These are phyloP conservation scores for Mycothermus thermophilus DNA, from an alignment of 495 filamentous ascomycete genomes.

Conservation along the genomic window DNA sequence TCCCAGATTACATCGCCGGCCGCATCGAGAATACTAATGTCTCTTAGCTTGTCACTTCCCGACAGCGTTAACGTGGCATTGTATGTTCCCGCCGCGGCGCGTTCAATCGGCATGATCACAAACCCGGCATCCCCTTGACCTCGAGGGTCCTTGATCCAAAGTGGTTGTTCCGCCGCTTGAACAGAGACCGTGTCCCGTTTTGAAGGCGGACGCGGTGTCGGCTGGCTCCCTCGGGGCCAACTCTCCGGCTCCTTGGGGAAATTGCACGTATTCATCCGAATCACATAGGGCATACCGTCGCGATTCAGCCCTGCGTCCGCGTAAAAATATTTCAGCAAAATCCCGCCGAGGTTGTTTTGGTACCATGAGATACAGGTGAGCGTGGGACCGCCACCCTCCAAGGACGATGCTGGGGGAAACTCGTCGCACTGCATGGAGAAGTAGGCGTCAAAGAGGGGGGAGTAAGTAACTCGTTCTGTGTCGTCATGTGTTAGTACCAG, in stretches of 20 bases:
- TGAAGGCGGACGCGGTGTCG: background rate
- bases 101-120: constrained; percentile 1
- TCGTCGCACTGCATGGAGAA: constrained; percentile 3
- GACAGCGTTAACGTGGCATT: background rate
- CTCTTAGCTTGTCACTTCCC: background rate
- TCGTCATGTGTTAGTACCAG: background rate
- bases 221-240: background rate
- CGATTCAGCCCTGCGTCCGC: background rate
- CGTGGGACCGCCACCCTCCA: constrained; percentile 2
- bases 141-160: constrained; percentile 1
- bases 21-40: background rate
- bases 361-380: constrained; percentile 1
- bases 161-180: background rate
- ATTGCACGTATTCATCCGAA: constrained; percentile 2
- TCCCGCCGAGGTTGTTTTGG: constrained; percentile 3
- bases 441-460: background rate
- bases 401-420: constrained; percentile 3
- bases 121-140: background rate
- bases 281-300: background rate
- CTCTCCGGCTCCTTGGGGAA: background rate
- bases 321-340: constrained; percentile 1
- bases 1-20: background rate
- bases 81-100: background rate
- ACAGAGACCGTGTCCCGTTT: background rate
- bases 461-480: background rate